A percentile compares a stretch with the other conserved stretches of the same genome.
Evolutionary conservation across 352 stramenopile species (phyloP).

Genomic region (Globisporangium heterothallicum): DNA sequence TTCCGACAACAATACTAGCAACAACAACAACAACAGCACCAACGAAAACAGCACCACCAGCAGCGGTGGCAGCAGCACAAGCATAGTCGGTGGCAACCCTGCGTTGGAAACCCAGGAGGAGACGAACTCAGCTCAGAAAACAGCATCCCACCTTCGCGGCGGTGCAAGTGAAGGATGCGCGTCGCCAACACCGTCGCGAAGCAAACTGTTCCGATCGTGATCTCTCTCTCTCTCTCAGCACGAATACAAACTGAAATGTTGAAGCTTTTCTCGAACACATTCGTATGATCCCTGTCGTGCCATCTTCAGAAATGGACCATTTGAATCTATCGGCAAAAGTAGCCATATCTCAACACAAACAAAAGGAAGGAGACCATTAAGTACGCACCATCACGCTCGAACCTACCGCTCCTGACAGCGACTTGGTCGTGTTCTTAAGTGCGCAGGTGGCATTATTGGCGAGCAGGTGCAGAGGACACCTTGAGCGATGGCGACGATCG

Average conservation of each 20-base stretch:
- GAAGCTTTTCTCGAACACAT: too few species aligned
- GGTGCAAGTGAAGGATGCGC: conserved; percentile 7
- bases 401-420: too few species aligned
- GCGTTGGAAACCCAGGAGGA: neutral
- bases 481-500: conserved; percentile 29
- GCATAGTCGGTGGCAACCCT: conserved; percentile 4
- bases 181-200: neutral
- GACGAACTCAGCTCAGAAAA: too few species aligned
- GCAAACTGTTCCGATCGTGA: conserved; percentile 8
- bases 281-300: neutral
- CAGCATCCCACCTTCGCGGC: neutral
- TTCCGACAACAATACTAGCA: conserved; percentile 16
- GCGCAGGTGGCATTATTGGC: neutral
- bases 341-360: too few species aligned
- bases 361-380: too few species aligned
- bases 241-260: neutral
- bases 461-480: neutral
- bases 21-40: conserved; percentile 8
- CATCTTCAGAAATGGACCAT: too few species aligned
- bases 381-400: too few species aligned
- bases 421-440: too few species aligned
- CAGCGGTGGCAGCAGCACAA: conserved; percentile 10
- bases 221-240: too few species aligned
- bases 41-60: conserved; percentile 14
- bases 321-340: too few species aligned